phyloP scores from a whole-genome alignment of 257 asterid species.

The Coffea canephora region DNA sequence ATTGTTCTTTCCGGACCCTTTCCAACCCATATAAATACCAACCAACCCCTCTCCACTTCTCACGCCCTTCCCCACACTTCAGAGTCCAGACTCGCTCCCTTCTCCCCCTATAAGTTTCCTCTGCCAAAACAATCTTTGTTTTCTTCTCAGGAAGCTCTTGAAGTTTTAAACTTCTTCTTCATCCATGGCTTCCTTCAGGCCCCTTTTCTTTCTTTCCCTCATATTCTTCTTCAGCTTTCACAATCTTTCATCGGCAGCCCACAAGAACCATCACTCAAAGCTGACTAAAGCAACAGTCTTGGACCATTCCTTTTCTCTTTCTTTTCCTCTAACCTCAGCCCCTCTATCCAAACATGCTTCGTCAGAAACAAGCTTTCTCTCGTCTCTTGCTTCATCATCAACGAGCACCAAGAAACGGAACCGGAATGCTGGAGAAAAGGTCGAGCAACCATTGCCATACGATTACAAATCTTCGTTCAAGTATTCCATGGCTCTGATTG shows the following conservation, averaged over 20 bases:
- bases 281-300: constrained; percentile 4
- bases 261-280: constrained; percentile 13
- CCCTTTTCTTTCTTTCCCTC: constrained; percentile 21
- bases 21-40: constrained; percentile 40
- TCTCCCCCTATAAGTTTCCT: not conserved
- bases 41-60: constrained; percentile 1
- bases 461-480: constrained; percentile 50
- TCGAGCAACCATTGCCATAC: constrained; percentile 24
- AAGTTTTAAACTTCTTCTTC: not conserved
- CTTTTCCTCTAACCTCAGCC: constrained; percentile 52
- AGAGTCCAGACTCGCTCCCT: too few species aligned
- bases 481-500: constrained; percentile 76
- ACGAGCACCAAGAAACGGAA: constrained; percentile 2
- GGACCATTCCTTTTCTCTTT: constrained; percentile 28
- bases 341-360: constrained; percentile 35
- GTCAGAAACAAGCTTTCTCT: constrained; percentile 25
- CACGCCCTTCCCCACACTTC: not conserved
- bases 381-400: constrained; percentile 25
- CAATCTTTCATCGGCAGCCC: constrained; percentile 19
- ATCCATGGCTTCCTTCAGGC: constrained; percentile 35
- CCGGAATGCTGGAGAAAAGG: constrained; percentile 1
- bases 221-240: constrained; percentile 18
- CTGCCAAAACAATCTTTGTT: not conserved
- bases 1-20: constrained; percentile 15
- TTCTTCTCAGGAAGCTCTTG: not conserved